Evolutionary conservation across 257 asterid genomes (phyloP).

Genomic region (Solanum pinnatisectum): DNA sequence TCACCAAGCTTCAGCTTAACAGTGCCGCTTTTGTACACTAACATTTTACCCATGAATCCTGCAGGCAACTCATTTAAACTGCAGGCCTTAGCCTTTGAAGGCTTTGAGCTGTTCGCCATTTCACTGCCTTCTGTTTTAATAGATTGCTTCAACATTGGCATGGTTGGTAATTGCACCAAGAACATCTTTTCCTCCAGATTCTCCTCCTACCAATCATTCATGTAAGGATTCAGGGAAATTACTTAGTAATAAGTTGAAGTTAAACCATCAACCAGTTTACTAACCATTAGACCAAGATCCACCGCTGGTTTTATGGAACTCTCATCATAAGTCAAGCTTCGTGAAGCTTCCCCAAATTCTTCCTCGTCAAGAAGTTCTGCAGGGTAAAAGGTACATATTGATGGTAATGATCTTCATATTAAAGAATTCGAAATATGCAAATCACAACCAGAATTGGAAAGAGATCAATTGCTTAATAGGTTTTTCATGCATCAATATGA

Average conservation of each 20-base stretch:
- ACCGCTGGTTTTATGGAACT: constrained; percentile 22
- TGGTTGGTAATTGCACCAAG: constrained; percentile 50
- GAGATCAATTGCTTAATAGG: neutral
- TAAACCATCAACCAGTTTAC: constrained; percentile 3
- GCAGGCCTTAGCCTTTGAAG: constrained; percentile 23
- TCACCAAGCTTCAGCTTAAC: constrained; percentile 86
- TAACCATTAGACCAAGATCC: constrained; percentile 66
- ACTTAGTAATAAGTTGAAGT: neutral
- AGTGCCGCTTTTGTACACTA: constrained; percentile 68
- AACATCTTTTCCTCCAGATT: constrained; percentile 34
- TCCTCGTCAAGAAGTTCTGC: constrained; percentile 65
- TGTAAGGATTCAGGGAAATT: neutral
- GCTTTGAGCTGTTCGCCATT: constrained; percentile 7
- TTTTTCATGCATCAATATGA: neutral
- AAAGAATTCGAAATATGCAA: neutral
- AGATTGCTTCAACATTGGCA: constrained; percentile 37
- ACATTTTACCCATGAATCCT: constrained; percentile 71
- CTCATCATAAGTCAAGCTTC: constrained; percentile 31
- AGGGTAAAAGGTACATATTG: neutral
- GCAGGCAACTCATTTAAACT: constrained; percentile 34
- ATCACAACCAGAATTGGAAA: neutral
- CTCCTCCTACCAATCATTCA: constrained; percentile 42
- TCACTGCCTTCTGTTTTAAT: constrained; percentile 16
- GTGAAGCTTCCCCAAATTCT: constrained; percentile 53
- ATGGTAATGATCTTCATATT: neutral